These are phyloP conservation scores for Paecilomyces formosus DNA, from an alignment of 2,329 filamentous ascomycete genomes.

Conservation along the genomic window DNA sequence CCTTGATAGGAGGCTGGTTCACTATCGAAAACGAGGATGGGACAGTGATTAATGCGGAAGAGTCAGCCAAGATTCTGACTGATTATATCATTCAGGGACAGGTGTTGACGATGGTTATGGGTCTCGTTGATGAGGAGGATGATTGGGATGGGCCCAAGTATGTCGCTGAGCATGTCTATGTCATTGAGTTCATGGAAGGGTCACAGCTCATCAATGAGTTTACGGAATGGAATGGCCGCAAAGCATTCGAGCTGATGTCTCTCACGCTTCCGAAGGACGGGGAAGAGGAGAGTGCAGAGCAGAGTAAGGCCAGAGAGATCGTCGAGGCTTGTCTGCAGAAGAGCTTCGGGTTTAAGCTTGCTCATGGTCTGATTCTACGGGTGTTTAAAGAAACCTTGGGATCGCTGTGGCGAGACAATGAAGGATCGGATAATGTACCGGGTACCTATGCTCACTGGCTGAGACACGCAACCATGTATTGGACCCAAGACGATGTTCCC, in stretches of 20 bases:
- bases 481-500: conserved; percentile 39
- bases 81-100: conserved; percentile 55
- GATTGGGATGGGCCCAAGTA: conserved; percentile 51
- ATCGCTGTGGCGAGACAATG: conserved; percentile 46
- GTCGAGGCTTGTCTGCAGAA: conserved; percentile 44
- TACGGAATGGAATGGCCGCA: conserved; percentile 45
- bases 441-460: conserved; percentile 52
- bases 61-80: conserved; percentile 38
- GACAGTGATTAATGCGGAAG: conserved; percentile 28
- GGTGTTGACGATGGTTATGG: conserved; percentile 45
- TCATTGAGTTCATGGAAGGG: conserved; percentile 43
- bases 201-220: conserved; percentile 48
- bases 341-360: conserved; percentile 51
- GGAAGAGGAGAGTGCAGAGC: conserved; percentile 38
- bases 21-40: conserved; percentile 22
- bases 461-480: conserved; percentile 39
- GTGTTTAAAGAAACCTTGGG: conserved; percentile 46
- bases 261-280: conserved; percentile 30
- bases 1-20: conserved; percentile 23
- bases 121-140: conserved; percentile 43
- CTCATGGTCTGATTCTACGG: conserved; percentile 47
- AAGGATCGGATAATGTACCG: conserved; percentile 41
- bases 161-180: conserved; percentile 41
- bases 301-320: conserved; percentile 43
- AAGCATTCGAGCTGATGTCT: conserved; percentile 46